Percentiles rank a stretch among this genome's conserved stretches.
phyloP scores from a whole-genome alignment of 768 basidiomycete genomes.

The Termitomyces sp. region DNA sequence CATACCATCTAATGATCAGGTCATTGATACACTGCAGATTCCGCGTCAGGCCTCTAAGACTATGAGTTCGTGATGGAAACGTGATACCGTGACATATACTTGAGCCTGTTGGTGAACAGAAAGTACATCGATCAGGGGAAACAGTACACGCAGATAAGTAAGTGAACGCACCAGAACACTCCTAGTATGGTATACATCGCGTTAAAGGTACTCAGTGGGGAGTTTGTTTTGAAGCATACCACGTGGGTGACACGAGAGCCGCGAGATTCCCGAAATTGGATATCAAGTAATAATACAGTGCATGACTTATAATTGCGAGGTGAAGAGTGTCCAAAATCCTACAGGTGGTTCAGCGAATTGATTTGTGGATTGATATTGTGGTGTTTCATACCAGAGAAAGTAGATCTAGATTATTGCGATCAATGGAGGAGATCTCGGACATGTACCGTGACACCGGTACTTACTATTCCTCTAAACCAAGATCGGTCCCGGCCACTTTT shows the following conservation, averaged over 20 bases:
- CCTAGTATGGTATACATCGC: not conserved
- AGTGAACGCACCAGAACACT: slow-evolving; percentile 11
- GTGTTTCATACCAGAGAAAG: slow-evolving; percentile 13
- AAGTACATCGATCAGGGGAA: not conserved
- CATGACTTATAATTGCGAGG: slow-evolving; percentile 14
- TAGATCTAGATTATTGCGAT: slow-evolving; percentile 6
- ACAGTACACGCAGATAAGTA: not conserved
- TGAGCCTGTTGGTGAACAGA: slow-evolving; percentile 2
- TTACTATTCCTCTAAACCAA: slow-evolving; percentile 14
- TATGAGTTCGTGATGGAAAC: not conserved
- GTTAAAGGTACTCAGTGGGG: not conserved
- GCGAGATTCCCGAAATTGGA: slow-evolving; percentile 15
- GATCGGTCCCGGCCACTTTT: slow-evolving; percentile 4
- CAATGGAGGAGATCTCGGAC: not conserved
- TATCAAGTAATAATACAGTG: slow-evolving; percentile 17
- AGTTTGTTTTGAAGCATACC: not conserved
- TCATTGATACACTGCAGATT: slow-evolving; percentile 23
- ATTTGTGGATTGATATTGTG: not conserved
- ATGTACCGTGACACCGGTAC: not conserved
- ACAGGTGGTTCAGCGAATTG: not conserved
- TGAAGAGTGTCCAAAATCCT: slow-evolving; percentile 20
- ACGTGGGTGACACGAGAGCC: slow-evolving; percentile 2
- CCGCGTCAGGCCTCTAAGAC: not conserved
- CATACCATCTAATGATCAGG: slow-evolving; percentile 30
- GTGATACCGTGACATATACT: slow-evolving; percentile 13